These are phyloP conservation scores for Populus alba DNA, from an alignment of 345 rosid genomes.

Conservation along the genomic window DNA sequence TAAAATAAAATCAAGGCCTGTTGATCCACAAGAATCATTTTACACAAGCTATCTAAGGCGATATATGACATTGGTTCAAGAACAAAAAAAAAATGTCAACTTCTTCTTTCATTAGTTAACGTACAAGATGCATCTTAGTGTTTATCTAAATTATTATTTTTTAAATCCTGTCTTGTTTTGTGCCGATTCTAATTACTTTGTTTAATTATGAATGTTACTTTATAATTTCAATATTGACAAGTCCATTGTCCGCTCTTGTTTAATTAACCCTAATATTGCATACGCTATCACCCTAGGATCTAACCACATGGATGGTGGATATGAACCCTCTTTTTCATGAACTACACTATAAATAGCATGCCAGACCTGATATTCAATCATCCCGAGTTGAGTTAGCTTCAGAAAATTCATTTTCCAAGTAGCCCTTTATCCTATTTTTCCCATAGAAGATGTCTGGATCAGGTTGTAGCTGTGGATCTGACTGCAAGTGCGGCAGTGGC, in stretches of 20 bases:
- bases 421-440: not conserved
- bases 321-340: not conserved
- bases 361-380: not conserved
- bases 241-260: not conserved
- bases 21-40: too few species aligned
- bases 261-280: not conserved
- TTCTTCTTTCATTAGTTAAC: not conserved
- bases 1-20: too few species aligned
- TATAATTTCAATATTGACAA: not conserved
- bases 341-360: constrained; percentile 14
- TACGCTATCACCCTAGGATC: constrained; percentile 4
- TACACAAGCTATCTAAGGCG: too few species aligned
- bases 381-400: not conserved
- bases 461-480: constrained; percentile 22
- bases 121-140: too few species aligned
- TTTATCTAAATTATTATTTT: too few species aligned
- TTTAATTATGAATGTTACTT: not conserved
- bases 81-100: not conserved
- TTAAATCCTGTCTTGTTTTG: too few species aligned
- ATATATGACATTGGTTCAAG: too few species aligned
- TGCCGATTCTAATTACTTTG: not conserved
- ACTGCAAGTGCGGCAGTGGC: constrained; percentile 18
- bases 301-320: constrained; percentile 35
- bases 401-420: not conserved
- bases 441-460: constrained; percentile 7